A percentile compares a stretch with the other conserved stretches of the same genome.
These are phyloP conservation scores for Dendrothele bispora DNA, from an alignment of 768 basidiomycete species.

Conservation along the genomic window DNA sequence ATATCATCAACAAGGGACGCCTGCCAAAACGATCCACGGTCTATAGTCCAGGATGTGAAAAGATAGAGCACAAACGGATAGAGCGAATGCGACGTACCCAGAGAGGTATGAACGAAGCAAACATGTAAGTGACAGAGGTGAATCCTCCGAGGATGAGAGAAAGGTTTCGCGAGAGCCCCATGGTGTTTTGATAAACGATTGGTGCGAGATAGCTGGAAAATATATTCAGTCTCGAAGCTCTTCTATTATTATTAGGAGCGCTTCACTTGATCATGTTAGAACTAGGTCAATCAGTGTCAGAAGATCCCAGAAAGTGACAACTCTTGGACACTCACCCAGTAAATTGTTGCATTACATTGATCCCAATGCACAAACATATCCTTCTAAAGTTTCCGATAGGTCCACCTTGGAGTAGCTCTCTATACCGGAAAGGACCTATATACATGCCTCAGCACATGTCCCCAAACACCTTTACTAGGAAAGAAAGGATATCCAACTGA, in stretches of 20 bases:
- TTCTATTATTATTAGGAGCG: too few species aligned
- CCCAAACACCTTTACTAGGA: neutral
- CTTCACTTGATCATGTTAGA: slow-evolving; percentile 40
- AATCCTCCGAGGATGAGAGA: slow-evolving; percentile 40
- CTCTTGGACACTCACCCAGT: slow-evolving; percentile 29
- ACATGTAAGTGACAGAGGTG: slow-evolving; percentile 38
- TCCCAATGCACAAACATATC: slow-evolving; percentile 36
- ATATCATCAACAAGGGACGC: slow-evolving; percentile 35
- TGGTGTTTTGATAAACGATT: slow-evolving; percentile 40
- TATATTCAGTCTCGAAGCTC: too few species aligned
- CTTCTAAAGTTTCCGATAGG: slow-evolving; percentile 37
- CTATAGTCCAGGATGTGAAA: slow-evolving; percentile 20
- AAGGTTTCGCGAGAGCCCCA: slow-evolving; percentile 38
- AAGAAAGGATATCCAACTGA: slow-evolving; percentile 11
- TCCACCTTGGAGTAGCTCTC: slow-evolving; percentile 33
- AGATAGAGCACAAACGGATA: neutral
- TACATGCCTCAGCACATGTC: neutral
- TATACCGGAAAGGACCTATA: slow-evolving; percentile 33
- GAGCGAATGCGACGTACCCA: slow-evolving; percentile 22
- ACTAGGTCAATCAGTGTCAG: slow-evolving; percentile 11
- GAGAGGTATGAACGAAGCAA: slow-evolving; percentile 40
- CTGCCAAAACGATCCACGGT: slow-evolving; percentile 40
- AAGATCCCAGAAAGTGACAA: neutral
- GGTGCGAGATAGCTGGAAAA: slow-evolving; percentile 35
- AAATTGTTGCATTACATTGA: slow-evolving; percentile 43